phyloP scores from a whole-genome alignment of 1,284 basidiomycete species.

The Malassezia sympodialis region DNA sequence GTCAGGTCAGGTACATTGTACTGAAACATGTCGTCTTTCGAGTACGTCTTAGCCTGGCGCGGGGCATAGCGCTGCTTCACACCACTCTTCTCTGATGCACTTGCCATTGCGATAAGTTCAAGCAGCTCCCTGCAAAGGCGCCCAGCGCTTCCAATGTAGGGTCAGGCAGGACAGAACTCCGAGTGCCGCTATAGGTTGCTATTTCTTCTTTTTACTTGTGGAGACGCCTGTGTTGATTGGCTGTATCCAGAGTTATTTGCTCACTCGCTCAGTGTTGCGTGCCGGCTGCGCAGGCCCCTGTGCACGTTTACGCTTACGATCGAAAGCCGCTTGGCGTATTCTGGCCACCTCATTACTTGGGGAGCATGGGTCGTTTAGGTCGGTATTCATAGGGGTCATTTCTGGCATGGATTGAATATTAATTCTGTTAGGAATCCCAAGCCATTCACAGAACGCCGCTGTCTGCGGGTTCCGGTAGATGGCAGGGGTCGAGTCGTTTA shows the following conservation, averaged over 20 bases:
- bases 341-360: not conserved
- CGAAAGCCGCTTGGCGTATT: not conserved
- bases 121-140: not conserved
- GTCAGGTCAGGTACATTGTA: conserved; percentile 68
- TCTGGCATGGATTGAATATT: conserved; percentile 51
- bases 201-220: not conserved
- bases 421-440: conserved; percentile 70
- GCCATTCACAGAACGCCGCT: conserved; percentile 67
- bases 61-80: conserved; percentile 24
- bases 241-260: not conserved
- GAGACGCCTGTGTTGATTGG: not conserved
- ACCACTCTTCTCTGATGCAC: not conserved
- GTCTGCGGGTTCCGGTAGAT: conserved; percentile 87
- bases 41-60: conserved; percentile 34
- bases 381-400: no score
- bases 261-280: not conserved
- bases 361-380: not conserved
- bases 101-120: not conserved
- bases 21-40: conserved; percentile 40
- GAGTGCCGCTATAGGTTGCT: not conserved
- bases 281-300: not conserved
- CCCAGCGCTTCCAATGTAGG: not conserved
- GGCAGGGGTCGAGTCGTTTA: conserved; percentile 54
- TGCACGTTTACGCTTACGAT: conserved; percentile 7
- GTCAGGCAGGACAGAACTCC: not conserved